A percentile compares a stretch with the other conserved stretches of the same genome.
Evolutionary conservation across 78 protist species (phyloP).

Genomic region (Dictyostelium firmibasis): DNA sequence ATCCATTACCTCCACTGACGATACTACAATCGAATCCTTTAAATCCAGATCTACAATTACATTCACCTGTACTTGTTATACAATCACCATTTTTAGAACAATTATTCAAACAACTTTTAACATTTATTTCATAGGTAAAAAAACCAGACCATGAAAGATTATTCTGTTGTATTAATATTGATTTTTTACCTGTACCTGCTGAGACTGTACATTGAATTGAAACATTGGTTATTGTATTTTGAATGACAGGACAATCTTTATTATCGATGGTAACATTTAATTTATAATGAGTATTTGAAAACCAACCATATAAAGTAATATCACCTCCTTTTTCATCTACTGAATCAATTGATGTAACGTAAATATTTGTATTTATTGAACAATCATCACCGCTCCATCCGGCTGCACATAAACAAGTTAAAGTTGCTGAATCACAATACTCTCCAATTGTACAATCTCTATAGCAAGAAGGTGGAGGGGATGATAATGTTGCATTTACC

Average conservation of each 20-base stretch:
- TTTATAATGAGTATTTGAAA: background rate
- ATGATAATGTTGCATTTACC: background rate
- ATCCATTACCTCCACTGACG: no score
- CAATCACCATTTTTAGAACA: background rate
- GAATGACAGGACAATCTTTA: background rate
- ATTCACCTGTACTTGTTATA: background rate
- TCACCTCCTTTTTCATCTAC: background rate
- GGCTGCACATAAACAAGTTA: background rate
- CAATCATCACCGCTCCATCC: slow-evolving; percentile 5
- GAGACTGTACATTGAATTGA: background rate
- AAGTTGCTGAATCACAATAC: background rate
- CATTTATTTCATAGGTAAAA: background rate
- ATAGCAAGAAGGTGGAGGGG: background rate
- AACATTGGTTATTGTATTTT: background rate
- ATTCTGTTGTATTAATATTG: background rate
- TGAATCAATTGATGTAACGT: background rate
- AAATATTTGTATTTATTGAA: background rate
- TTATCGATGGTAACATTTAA: background rate
- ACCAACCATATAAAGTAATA: background rate
- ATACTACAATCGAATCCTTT: background rate
- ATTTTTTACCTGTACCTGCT: background rate
- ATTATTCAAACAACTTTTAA: background rate
- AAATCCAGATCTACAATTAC: background rate
- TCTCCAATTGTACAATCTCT: background rate
- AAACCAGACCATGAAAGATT: background rate